Conservation (phyloP, 352 stramenopile genomes). For the Phytophthora crassamura region DNA sequence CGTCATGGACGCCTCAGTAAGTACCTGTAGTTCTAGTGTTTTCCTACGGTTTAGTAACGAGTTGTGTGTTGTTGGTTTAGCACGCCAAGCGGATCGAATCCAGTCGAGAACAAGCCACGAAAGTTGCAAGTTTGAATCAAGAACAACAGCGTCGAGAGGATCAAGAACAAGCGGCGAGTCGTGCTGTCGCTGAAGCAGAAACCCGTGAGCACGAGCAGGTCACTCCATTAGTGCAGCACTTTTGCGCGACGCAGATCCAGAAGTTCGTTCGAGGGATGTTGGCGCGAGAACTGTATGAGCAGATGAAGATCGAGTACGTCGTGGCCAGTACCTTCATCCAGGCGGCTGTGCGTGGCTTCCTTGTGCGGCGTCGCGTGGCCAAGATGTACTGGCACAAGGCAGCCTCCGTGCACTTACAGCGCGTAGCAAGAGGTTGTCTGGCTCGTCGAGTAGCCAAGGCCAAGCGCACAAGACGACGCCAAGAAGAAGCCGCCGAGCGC, state of each 20-base stretch:
- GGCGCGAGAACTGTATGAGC: conserved; percentile 58
- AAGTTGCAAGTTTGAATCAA: conserved; percentile 32
- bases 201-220: conserved; percentile 24
- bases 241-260: conserved; percentile 85
- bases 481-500: conserved; percentile 27
- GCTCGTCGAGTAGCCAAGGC: conserved; percentile 44
- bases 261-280: conserved; percentile 76
- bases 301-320: conserved; percentile 71
- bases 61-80: conserved; percentile 12
- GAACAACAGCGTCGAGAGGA: conserved; percentile 38
- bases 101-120: neutral
- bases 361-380: conserved; percentile 63
- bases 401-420: conserved; percentile 67
- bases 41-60: neutral
- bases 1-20: conserved; percentile 45
- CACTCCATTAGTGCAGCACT: conserved; percentile 55
- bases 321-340: conserved; percentile 85
- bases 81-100: conserved; percentile 33
- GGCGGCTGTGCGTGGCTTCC: conserved; percentile 66
- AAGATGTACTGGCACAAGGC: conserved; percentile 74
- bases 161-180: conserved; percentile 25
- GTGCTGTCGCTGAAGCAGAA: conserved; percentile 10
- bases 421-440: conserved; percentile 57
- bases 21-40: neutral
- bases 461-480: conserved; percentile 23